Evolutionary conservation across 345 rosid species (phyloP).

Genomic region (Melastoma malabathricum): DNA sequence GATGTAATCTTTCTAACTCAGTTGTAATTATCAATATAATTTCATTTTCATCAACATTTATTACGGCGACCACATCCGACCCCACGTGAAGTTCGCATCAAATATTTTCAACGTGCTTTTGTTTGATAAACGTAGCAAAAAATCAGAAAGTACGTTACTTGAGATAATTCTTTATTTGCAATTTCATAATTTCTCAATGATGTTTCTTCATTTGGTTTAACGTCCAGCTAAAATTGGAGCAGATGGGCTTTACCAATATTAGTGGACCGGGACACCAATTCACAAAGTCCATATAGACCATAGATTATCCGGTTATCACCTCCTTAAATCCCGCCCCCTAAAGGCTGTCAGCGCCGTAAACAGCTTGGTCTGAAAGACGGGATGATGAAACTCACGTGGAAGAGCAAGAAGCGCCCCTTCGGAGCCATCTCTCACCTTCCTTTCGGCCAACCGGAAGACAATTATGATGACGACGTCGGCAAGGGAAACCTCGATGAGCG

Average conservation of each 20-base stretch:
- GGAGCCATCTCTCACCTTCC: constrained; percentile 40
- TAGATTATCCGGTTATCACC: too few relatives aligned
- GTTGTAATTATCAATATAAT: too few relatives aligned
- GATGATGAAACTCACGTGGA: constrained; percentile 78
- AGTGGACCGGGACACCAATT: not conserved
- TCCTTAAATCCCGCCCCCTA: not conserved
- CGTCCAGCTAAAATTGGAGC: too few relatives aligned
- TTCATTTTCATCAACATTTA: too few relatives aligned
- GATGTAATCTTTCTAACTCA: too few relatives aligned
- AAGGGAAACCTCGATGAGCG: not conserved
- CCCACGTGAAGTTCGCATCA: too few relatives aligned
- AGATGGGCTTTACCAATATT: too few relatives aligned
- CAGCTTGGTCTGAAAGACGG: not conserved
- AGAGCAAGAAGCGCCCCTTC: constrained; percentile 48
- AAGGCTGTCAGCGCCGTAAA: not conserved
- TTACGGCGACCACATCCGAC: too few relatives aligned
- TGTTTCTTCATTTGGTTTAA: not conserved
- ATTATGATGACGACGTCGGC: not conserved
- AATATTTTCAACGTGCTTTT: too few relatives aligned
- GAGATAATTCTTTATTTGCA: too few relatives aligned
- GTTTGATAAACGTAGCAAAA: too few relatives aligned
- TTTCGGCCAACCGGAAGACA: constrained; percentile 28
- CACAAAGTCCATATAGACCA: not conserved
- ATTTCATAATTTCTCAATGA: not conserved
- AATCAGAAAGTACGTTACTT: too few relatives aligned